These are phyloP conservation scores for Pleodorina starrii DNA, from an alignment of 139 green algal genomes.

Conservation along the genomic window DNA sequence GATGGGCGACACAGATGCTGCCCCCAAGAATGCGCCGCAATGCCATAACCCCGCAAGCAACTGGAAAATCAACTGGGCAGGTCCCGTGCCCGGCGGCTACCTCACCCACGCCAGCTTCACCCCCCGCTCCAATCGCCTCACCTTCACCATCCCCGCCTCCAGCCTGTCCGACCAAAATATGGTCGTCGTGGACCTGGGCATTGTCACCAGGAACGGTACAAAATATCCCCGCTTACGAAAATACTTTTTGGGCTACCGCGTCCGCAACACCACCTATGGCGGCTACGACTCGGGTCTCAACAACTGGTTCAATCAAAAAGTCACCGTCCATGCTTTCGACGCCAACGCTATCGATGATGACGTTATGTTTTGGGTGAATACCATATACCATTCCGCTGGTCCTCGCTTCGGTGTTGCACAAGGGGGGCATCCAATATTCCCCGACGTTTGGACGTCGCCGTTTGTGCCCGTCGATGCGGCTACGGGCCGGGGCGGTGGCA, in stretches of 20 bases:
- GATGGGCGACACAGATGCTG: neutral
- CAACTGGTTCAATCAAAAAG: neutral
- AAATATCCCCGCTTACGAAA: neutral
- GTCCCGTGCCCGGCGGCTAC: neutral
- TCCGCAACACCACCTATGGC: neutral
- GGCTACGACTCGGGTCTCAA: neutral
- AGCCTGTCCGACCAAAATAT: neutral
- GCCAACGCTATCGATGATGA: neutral
- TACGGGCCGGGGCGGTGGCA: neutral
- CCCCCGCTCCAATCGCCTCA: neutral
- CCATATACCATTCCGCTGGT: neutral
- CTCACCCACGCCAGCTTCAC: slow-evolving; percentile 16
- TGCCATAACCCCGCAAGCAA: neutral
- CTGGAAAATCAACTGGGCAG: neutral
- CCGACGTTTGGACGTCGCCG: neutral
- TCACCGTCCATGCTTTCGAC: neutral
- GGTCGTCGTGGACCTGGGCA: neutral
- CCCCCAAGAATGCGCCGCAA: neutral
- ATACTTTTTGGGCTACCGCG: slow-evolving; percentile 7
- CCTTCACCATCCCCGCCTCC: neutral
- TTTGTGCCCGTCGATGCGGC: neutral
- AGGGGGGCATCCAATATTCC: neutral
- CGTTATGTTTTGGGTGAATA: neutral
- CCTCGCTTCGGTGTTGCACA: neutral
- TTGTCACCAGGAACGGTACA: neutral